Percentiles rank a stretch among this genome's conserved stretches.
These are phyloP conservation scores for Talaromyces borbonicus DNA, from an alignment of 495 filamentous ascomycete species.

Conservation along the genomic window DNA sequence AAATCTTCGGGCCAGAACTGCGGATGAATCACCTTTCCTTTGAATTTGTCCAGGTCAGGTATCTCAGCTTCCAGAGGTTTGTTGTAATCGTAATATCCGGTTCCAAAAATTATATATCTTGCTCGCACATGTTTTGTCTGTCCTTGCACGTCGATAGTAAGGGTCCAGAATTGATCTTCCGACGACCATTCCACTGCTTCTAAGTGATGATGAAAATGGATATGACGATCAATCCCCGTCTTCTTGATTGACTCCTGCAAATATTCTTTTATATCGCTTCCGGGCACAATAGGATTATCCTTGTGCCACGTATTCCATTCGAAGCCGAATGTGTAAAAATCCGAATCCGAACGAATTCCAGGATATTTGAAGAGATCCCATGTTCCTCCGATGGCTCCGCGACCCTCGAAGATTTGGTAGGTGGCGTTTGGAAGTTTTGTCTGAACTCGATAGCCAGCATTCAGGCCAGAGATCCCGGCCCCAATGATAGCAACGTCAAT, in stretches of 20 bases:
- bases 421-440: conserved; percentile 41
- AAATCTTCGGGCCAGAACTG: conserved; percentile 44
- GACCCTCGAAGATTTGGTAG: conserved; percentile 55
- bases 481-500: conserved; percentile 62
- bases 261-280: conserved; percentile 49
- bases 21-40: conserved; percentile 38
- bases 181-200: conserved; percentile 49
- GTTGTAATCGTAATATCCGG: conserved; percentile 56
- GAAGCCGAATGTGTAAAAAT: conserved; percentile 60
- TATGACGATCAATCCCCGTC: conserved; percentile 52
- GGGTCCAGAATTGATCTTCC: conserved; percentile 48
- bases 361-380: conserved; percentile 68
- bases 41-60: conserved; percentile 29
- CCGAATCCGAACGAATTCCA: conserved; percentile 57
- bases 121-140: conserved; percentile 35
- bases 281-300: conserved; percentile 50
- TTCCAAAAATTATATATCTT: conserved; percentile 50
- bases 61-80: conserved; percentile 43
- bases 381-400: conserved; percentile 53
- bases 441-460: conserved; percentile 61
- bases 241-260: conserved; percentile 47
- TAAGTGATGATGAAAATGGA: conserved; percentile 51
- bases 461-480: conserved; percentile 69
- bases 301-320: conserved; percentile 57
- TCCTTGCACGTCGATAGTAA: conserved; percentile 43